These are phyloP conservation scores for Hanseniaspora lachancei DNA, from an alignment of 805 yeast genomes.

Conservation along the genomic window DNA sequence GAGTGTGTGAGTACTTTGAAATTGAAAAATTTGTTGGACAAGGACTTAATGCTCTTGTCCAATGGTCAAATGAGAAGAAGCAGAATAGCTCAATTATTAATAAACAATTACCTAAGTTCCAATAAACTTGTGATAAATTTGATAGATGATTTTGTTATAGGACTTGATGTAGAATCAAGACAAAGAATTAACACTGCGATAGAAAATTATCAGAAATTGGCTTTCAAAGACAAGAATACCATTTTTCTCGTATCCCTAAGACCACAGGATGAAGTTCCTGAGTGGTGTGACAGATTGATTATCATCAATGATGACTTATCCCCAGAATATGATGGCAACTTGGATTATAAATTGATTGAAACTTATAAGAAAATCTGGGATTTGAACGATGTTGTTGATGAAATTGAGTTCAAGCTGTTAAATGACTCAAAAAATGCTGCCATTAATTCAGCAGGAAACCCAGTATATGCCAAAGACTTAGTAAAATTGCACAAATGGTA, in stretches of 20 bases:
- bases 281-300: conserved; percentile 66
- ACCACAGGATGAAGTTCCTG: conserved; percentile 60
- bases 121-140: conserved; percentile 29
- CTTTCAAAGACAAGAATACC: background rate
- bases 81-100: conserved; percentile 61
- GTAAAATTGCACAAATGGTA: conserved; percentile 20
- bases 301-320: conserved; percentile 44
- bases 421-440: background rate
- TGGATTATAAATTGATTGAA: conserved; percentile 10
- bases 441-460: background rate
- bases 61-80: conserved; percentile 93
- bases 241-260: conserved; percentile 49
- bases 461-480: conserved; percentile 18
- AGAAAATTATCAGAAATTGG: conserved; percentile 16
- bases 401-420: conserved; percentile 17
- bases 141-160: conserved; percentile 86
- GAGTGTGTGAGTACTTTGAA: conserved; percentile 38
- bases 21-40: conserved; percentile 42
- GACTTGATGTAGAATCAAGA: conserved; percentile 69
- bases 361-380: conserved; percentile 14
- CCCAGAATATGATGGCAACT: conserved; percentile 37
- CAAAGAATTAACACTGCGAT: conserved; percentile 37
- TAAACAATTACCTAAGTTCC: conserved; percentile 41
- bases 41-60: conserved; percentile 78
- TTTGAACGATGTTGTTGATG: conserved; percentile 19